Conservation (phyloP, 1,284 basidiomycete species). For the Ceratobasidium sp. region DNA sequence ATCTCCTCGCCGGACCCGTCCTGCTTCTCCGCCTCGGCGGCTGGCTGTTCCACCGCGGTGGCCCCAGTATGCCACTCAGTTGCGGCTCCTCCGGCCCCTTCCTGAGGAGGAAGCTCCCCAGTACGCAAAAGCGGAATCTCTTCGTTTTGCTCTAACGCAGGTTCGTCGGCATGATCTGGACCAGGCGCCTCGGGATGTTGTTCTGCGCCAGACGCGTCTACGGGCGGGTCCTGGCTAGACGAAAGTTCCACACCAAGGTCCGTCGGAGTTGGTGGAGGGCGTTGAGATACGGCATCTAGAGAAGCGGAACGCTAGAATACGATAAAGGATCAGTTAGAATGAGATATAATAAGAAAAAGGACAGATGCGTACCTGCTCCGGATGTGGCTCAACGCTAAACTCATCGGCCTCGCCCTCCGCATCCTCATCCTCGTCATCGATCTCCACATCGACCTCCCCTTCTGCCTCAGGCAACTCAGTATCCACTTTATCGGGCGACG, state of each 20-base stretch:
- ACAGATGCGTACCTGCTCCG: background rate
- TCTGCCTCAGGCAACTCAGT: too few species aligned
- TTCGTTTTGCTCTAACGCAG: background rate
- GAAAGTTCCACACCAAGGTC: background rate
- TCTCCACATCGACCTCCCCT: background rate
- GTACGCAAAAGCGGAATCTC: too few species aligned
- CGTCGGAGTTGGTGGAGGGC: conserved; percentile 24
- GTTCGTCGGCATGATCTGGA: background rate
- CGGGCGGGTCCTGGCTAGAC: background rate
- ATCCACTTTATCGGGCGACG: background rate
- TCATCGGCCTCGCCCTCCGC: conserved; percentile 20
- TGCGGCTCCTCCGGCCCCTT: background rate
- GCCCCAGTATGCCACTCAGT: background rate
- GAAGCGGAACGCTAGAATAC: conserved; percentile 3
- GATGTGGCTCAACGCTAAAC: background rate
- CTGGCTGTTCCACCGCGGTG: background rate
- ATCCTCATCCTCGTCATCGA: background rate
- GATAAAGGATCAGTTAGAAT: background rate
- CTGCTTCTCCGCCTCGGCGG: background rate
- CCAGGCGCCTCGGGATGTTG: too few species aligned
- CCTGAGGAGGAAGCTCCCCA: too few species aligned
- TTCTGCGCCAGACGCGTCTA: too few species aligned
- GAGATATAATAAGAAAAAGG: background rate
- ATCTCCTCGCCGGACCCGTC: background rate
- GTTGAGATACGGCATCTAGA: conserved; percentile 15